Conservation (phyloP, 495 filamentous ascomycete genomes). For the Choiromyces venosus region DNA sequence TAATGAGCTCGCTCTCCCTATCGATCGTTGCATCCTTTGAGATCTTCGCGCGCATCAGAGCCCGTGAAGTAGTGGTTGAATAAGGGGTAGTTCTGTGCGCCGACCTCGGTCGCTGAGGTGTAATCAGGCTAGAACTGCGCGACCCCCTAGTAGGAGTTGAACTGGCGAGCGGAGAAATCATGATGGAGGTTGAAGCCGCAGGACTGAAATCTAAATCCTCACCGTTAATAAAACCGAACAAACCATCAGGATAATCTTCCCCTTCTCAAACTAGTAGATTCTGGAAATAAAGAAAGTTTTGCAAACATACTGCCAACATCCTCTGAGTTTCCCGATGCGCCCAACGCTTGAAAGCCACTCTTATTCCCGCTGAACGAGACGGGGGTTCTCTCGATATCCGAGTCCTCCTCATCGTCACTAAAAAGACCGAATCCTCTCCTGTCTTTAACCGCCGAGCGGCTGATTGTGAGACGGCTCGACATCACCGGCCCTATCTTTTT, state of each 20-base stretch:
- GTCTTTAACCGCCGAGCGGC: constrained; percentile 7
- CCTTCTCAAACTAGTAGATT: not conserved
- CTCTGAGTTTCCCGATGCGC: constrained; percentile 23
- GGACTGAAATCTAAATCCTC: not conserved
- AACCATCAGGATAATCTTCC: not conserved
- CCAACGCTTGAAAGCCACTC: constrained; percentile 32
- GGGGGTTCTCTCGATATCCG: constrained; percentile 21
- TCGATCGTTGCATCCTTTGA: constrained; percentile 22
- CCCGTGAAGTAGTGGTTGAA: constrained; percentile 33
- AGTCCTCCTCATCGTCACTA: constrained; percentile 33
- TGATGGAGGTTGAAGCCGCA: not conserved
- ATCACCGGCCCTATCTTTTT: not conserved
- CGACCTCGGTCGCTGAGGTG: constrained; percentile 27
- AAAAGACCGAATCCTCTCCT: constrained; percentile 38
- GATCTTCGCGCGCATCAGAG: constrained; percentile 33
- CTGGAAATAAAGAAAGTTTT: not conserved
- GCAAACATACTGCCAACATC: not conserved
- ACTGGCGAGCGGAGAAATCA: not conserved
- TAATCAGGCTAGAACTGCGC: constrained; percentile 32
- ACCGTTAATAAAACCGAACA: not conserved
- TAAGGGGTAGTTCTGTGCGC: constrained; percentile 34
- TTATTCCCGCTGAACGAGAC: constrained; percentile 38
- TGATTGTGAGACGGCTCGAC: not conserved
- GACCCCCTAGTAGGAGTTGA: constrained; percentile 13
- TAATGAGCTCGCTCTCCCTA: constrained; percentile 28